Conservation (phyloP, 257 asterid genomes). For the Marsdenia floribunda region DNA sequence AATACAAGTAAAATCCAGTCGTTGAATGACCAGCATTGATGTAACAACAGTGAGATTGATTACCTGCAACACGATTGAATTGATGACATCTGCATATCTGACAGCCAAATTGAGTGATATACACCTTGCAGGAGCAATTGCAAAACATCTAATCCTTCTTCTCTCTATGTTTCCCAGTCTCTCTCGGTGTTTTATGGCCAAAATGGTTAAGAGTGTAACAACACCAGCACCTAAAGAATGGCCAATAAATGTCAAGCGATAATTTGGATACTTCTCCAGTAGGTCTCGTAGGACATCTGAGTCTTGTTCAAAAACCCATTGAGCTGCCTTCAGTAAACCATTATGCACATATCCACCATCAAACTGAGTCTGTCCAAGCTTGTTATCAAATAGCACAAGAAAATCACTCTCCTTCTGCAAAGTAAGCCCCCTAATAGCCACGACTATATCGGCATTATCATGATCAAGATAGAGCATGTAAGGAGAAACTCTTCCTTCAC, state of each 20-base stretch:
- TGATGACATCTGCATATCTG: constrained; percentile 89
- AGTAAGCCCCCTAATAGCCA: constrained; percentile 85
- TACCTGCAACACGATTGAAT: constrained; percentile 95
- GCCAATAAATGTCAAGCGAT: constrained; percentile 79
- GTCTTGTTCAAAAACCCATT: constrained; percentile 65
- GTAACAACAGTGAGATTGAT: neutral
- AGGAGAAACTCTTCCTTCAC: constrained; percentile 63
- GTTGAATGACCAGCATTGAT: too few species aligned
- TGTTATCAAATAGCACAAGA: constrained; percentile 69
- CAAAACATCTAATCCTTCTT: constrained; percentile 81
- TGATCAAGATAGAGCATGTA: constrained; percentile 86
- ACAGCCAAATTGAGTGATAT: constrained; percentile 92
- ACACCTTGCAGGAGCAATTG: constrained; percentile 95
- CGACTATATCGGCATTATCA: constrained; percentile 54
- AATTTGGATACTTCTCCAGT: constrained; percentile 45
- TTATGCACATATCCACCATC: constrained; percentile 95
- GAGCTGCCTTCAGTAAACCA: constrained; percentile 89
- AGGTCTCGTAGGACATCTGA: constrained; percentile 50
- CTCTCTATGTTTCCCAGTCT: constrained; percentile 69
- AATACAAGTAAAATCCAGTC: neutral
- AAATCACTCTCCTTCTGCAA: constrained; percentile 81
- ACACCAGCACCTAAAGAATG: constrained; percentile 98
- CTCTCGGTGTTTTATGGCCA: constrained; percentile 70
- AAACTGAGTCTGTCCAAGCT: constrained; percentile 80
- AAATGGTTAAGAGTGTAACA: constrained; percentile 70